Percentiles rank a stretch among this genome's conserved stretches.
Conservation (phyloP, 768 basidiomycete genomes). For the Trichaptum fuscoviolaceum region DNA sequence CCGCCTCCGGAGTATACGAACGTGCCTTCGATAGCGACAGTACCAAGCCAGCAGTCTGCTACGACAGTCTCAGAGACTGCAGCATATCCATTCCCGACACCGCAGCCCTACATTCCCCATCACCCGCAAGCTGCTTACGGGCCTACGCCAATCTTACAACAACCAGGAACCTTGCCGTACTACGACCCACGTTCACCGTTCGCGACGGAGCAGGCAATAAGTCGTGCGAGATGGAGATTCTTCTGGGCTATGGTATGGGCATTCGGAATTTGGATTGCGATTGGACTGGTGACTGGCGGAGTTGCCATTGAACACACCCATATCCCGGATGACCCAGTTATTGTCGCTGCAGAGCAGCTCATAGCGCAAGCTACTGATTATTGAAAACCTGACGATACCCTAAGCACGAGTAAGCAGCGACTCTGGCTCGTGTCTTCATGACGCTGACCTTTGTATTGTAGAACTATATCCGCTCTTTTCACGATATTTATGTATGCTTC, state of each 20-base stretch:
- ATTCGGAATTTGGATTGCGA: constrained; percentile 24
- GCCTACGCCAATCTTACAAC: constrained; percentile 36
- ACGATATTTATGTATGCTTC: neutral
- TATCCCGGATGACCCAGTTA: neutral
- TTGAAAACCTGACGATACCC: neutral
- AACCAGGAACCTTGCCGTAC: constrained; percentile 32
- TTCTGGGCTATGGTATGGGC: constrained; percentile 36
- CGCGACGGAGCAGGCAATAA: constrained; percentile 30
- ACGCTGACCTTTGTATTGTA: neutral
- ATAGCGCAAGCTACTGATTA: neutral
- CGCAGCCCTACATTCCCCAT: neutral
- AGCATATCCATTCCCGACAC: neutral
- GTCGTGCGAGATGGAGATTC: constrained; percentile 40
- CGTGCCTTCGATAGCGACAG: neutral
- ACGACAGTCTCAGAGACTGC: neutral
- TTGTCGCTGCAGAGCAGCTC: neutral
- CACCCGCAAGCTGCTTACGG: constrained; percentile 22
- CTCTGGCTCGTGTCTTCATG: neutral
- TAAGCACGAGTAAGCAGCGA: neutral
- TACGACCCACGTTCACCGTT: constrained; percentile 39
- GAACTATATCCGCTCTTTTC: neutral
- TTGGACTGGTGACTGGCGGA: constrained; percentile 19
- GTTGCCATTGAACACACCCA: neutral
- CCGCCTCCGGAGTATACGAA: neutral
- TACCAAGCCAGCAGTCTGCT: neutral